A percentile compares a stretch with the other conserved stretches of the same genome.
These are phyloP conservation scores for Actinomucor elegans DNA, from an alignment of 371 early-diverging fungal genomes.

Conservation along the genomic window DNA sequence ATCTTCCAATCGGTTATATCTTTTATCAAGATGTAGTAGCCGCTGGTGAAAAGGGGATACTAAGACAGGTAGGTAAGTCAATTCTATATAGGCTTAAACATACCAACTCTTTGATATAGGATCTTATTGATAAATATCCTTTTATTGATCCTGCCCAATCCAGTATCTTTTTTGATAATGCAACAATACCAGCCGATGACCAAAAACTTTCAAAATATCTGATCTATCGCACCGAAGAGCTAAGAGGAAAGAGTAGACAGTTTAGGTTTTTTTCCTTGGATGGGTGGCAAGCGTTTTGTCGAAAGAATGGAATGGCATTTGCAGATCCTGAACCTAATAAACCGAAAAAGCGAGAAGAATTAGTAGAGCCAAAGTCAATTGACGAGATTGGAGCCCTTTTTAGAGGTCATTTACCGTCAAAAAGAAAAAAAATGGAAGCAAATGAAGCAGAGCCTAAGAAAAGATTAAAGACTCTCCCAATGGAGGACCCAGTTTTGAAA, in stretches of 20 bases:
- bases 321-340: background rate
- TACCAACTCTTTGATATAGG: no score
- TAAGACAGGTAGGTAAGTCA: no score
- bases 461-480: no score
- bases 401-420: no score
- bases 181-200: background rate
- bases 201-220: background rate
- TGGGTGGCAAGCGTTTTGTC: slow-evolving; percentile 5
- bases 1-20: slow-evolving; percentile 11
- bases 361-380: slow-evolving; percentile 2
- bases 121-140: slow-evolving; percentile 13
- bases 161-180: background rate
- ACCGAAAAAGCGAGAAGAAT: background rate
- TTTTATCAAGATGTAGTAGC: slow-evolving; percentile 11
- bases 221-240: slow-evolving; percentile 7
- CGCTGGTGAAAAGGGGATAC: slow-evolving; percentile 13
- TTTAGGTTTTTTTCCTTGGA: slow-evolving; percentile 10
- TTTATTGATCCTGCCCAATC: background rate
- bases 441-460: no score
- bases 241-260: background rate
- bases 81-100: no score
- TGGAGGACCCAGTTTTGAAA: no score
- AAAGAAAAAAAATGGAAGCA: no score
- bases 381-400: background rate
- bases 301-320: background rate